Evolutionary conservation across 1,139 yeast genomes (phyloP).

Genomic region (Starmera stellimalicola): DNA sequence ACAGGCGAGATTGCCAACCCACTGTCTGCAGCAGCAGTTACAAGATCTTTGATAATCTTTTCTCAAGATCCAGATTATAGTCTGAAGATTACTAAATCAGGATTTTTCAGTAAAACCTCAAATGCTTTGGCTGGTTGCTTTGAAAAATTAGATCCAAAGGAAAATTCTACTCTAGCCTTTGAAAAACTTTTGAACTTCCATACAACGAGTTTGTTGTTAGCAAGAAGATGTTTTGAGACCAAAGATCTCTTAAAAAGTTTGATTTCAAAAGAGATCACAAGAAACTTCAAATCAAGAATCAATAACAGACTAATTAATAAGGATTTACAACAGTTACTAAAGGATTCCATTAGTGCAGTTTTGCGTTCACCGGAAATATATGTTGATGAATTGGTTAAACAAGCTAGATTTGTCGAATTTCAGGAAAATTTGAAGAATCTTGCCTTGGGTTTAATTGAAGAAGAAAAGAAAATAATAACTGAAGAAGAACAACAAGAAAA

Average conservation of each 20-base stretch:
- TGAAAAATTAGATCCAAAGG: conserved; percentile 17
- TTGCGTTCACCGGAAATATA: conserved; percentile 51
- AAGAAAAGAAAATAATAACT: background rate
- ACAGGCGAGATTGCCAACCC: conserved; percentile 32
- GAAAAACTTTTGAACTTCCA: conserved; percentile 23
- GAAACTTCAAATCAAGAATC: conserved; percentile 26
- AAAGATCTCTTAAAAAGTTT: conserved; percentile 37
- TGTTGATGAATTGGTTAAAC: conserved; percentile 41
- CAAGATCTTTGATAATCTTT: conserved; percentile 43
- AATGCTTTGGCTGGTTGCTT: conserved; percentile 21
- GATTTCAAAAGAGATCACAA: conserved; percentile 39
- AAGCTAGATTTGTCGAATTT: conserved; percentile 39
- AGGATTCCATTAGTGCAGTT: conserved; percentile 46
- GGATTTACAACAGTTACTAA: conserved; percentile 44
- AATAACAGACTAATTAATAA: conserved; percentile 23
- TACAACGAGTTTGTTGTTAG: conserved; percentile 35
- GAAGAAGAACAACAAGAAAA: conserved; percentile 9
- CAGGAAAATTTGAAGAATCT: conserved; percentile 27
- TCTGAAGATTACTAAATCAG: conserved; percentile 33
- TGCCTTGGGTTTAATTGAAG: conserved; percentile 18
- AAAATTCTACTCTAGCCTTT: conserved; percentile 7
- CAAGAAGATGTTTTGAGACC: conserved; percentile 67
- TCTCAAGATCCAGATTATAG: conserved; percentile 37
- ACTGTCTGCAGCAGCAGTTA: conserved; percentile 39
- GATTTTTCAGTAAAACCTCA: conserved; percentile 26